These are phyloP conservation scores for Melanogaster broomeanus DNA, from an alignment of 768 basidiomycete species.

Conservation along the genomic window DNA sequence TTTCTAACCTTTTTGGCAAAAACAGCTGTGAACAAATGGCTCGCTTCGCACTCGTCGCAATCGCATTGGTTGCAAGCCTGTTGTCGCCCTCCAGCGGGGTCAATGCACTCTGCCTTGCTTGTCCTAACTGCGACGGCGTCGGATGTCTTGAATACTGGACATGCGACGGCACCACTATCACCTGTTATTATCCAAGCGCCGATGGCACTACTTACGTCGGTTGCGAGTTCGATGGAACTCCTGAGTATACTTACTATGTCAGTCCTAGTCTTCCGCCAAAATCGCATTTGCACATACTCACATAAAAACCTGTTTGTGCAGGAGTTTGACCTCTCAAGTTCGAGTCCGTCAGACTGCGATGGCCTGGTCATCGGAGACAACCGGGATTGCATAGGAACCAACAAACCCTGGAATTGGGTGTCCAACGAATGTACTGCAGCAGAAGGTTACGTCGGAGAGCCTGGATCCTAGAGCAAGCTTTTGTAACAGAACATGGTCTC, in stretches of 20 bases:
- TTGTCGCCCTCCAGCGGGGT: too few species aligned
- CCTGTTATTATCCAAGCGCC: conserved; percentile 3
- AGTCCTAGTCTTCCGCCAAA: not conserved
- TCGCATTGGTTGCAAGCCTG: too few species aligned
- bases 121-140: not conserved
- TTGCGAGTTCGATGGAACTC: not conserved
- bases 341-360: not conserved
- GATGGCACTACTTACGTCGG: not conserved
- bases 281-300: not conserved
- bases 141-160: conserved; percentile 9
- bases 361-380: not conserved
- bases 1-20: too few species aligned
- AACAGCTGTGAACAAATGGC: too few species aligned
- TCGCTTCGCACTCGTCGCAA: too few species aligned
- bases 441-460: not conserved
- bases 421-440: too few species aligned
- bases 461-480: not conserved
- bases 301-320: too few species aligned
- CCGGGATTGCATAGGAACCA: not conserved
- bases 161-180: not conserved
- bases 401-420: not conserved
- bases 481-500: not conserved
- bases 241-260: not conserved
- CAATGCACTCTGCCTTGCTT: too few species aligned
- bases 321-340: not conserved